A percentile compares a stretch with the other conserved stretches of the same genome.
Evolutionary conservation across 306 rosid species (phyloP).

Genomic region (Cucurbita moschata): DNA sequence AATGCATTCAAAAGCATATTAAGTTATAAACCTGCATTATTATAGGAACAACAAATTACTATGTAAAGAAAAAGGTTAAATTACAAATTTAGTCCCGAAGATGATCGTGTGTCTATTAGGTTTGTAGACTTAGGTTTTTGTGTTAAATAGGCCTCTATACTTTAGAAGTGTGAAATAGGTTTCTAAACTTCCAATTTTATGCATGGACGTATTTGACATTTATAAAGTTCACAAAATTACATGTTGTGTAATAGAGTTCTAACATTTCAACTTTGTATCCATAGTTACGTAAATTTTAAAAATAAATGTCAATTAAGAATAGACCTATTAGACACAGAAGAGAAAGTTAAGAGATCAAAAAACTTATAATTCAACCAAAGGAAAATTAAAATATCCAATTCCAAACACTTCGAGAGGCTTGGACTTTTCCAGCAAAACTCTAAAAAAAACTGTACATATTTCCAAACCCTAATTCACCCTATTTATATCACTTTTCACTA

Average conservation of each 20-base stretch:
- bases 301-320: background rate
- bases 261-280: background rate
- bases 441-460: background rate
- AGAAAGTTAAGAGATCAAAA: background rate
- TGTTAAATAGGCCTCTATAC: background rate
- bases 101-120: background rate
- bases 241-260: background rate
- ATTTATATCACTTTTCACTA: background rate
- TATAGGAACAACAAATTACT: background rate
- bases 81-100: background rate
- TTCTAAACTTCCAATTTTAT: background rate
- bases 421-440: background rate
- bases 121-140: background rate
- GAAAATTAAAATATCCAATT: background rate
- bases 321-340: background rate
- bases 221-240: too few relatives aligned
- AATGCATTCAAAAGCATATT: slow-evolving; percentile 1
- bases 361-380: background rate
- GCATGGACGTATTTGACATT: too few relatives aligned
- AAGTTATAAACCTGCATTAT: background rate
- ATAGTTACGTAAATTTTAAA: background rate
- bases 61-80: background rate
- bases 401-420: background rate
- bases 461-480: background rate
- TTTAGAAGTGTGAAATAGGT: background rate